These are phyloP conservation scores for Daldinia eschscholtzii DNA, from an alignment of 2,329 filamentous ascomycete genomes.

Conservation along the genomic window DNA sequence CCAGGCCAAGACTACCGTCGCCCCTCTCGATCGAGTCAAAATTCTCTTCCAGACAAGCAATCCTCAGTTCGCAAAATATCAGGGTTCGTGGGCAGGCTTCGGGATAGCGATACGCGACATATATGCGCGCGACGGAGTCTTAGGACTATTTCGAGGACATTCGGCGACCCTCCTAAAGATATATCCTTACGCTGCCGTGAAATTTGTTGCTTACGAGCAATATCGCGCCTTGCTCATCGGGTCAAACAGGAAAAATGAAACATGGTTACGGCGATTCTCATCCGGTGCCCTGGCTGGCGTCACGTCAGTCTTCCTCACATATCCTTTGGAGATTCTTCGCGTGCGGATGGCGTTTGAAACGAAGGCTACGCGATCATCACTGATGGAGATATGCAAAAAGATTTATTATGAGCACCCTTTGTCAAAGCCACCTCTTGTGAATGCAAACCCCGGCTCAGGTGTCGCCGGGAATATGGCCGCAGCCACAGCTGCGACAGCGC, in stretches of 20 bases:
- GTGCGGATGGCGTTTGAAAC: conserved; percentile 97
- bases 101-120: conserved; percentile 87
- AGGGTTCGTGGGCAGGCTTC: conserved; percentile 88
- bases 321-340: conserved; percentile 91
- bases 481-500: conserved; percentile 60
- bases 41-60: conserved; percentile 98
- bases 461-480: conserved; percentile 55
- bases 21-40: conserved; percentile 96
- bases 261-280: conserved; percentile 78
- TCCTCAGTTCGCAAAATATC: conserved; percentile 93
- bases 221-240: conserved; percentile 85
- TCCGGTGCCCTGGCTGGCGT: conserved; percentile 84
- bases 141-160: conserved; percentile 91
- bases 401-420: conserved; percentile 84
- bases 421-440: conserved; percentile 54
- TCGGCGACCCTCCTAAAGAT: conserved; percentile 94
- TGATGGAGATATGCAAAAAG: conserved; percentile 81
- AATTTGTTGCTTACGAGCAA: conserved; percentile 98
- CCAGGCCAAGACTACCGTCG: conserved; percentile 94
- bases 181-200: conserved; percentile 97
- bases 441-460: conserved; percentile 48
- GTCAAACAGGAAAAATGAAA: conserved; percentile 75
- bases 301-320: conserved; percentile 94
- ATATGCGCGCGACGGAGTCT: conserved; percentile 76
- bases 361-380: conserved; percentile 76